phyloP scores from a whole-genome alignment of 1,139 yeast genomes.

The Pichia sp. region DNA sequence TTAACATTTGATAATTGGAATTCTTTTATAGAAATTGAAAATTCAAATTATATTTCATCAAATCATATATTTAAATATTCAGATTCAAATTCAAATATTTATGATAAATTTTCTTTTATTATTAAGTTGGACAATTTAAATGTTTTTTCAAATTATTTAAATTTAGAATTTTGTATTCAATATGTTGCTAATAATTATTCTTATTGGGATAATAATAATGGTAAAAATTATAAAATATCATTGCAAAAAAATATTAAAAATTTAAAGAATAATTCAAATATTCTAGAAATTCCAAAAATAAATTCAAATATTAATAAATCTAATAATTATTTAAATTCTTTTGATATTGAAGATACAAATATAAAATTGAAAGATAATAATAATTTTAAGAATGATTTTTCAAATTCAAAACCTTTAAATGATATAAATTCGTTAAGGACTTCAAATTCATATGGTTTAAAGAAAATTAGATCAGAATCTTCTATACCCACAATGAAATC shows the following conservation, averaged over 20 bases:
- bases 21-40: slow-evolving; percentile 36
- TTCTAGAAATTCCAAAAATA: slow-evolving; percentile 3
- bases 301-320: neutral
- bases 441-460: slow-evolving; percentile 23
- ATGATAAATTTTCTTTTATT: slow-evolving; percentile 43
- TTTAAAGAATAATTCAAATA: neutral
- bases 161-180: slow-evolving; percentile 51
- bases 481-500: slow-evolving; percentile 19
- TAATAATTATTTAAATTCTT: neutral
- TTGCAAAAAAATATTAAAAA: slow-evolving; percentile 13
- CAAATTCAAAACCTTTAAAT: slow-evolving; percentile 13
- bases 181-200: slow-evolving; percentile 45
- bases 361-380: slow-evolving; percentile 25
- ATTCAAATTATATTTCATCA: slow-evolving; percentile 30
- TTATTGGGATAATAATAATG: slow-evolving; percentile 72
- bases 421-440: slow-evolving; percentile 16
- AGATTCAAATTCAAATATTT: slow-evolving; percentile 17
- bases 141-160: slow-evolving; percentile 30
- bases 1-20: slow-evolving; percentile 71
- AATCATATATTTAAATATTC: slow-evolving; percentile 30
- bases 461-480: slow-evolving; percentile 28
- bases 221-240: slow-evolving; percentile 49
- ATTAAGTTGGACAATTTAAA: slow-evolving; percentile 32
- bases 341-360: slow-evolving; percentile 24
- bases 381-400: slow-evolving; percentile 19